A percentile compares a stretch with the other conserved stretches of the same genome.
phyloP scores from a whole-genome alignment of 2,329 filamentous ascomycete species.

The Aspergillus sp. region DNA sequence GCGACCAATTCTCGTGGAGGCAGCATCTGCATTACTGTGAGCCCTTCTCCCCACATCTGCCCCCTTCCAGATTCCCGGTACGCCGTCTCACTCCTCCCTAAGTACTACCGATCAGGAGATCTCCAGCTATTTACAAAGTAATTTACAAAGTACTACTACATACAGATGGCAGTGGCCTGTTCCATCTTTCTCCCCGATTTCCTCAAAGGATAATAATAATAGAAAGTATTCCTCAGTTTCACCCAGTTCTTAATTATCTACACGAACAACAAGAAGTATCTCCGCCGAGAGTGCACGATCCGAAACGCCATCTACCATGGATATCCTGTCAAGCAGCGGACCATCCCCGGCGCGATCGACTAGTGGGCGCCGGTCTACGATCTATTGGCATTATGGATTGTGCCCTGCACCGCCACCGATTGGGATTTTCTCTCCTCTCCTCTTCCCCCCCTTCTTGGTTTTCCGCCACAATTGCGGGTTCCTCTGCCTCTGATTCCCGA shows the following conservation, averaged over 20 bases:
- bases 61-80: conserved; percentile 1
- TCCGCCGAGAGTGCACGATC: background rate
- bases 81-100: too few relatives aligned
- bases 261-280: background rate
- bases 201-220: too few relatives aligned
- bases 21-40: background rate
- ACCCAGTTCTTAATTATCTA: background rate
- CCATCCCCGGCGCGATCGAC: conserved; percentile 7
- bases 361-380: conserved; percentile 12
- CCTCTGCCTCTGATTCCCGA: conserved; percentile 5
- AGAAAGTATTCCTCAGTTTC: too few relatives aligned
- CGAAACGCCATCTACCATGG: background rate
- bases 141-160: too few relatives aligned
- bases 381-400: conserved; percentile 12
- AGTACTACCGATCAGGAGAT: too few relatives aligned
- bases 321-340: background rate
- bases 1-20: conserved; percentile 2
- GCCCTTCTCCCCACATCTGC: background rate
- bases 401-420: conserved; percentile 18
- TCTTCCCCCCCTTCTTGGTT: too few relatives aligned
- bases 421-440: background rate
- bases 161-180: too few relatives aligned
- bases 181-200: too few relatives aligned
- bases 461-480: background rate
- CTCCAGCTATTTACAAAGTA: too few relatives aligned